Evolutionary conservation across 2,329 filamentous ascomycete genomes (phyloP), one percentile per base, ranked within the genome.

Genomic region (Lachnellula arida): DNA sequence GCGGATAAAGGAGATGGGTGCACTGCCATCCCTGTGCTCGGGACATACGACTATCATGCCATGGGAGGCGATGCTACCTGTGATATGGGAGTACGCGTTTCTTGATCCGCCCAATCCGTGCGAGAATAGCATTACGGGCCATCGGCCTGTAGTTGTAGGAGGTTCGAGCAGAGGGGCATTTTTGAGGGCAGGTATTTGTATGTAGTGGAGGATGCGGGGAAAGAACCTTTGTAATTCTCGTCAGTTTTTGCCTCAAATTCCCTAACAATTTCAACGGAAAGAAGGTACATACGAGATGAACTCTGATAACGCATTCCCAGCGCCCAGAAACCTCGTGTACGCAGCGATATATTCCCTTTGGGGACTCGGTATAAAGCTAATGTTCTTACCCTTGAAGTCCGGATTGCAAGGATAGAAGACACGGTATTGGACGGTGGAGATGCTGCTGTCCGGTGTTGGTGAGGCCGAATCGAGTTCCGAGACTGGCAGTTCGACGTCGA

Each of bases 121-220:
- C 1, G 89, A 94, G 72, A 96, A 95, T 60, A 96, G 77, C 75
- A 91, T 85, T 0, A 90, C 87, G 0, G 91, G 90, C 87, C 89
- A 94, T 74, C 83, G 76, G 54, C 77, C 74, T 56, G 75, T 72
- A 4, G 75, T 66, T 3, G 76, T 73, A 11, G 74, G 66, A 56
- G 82, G 67, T 56, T 75, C 57, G 67, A 85, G 78, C 7, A 92
- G 71, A 5, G 79, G 76, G 11, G 88, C 88, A 68, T 91, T 89
- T 63, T 88, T 85, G 62, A 84, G 78, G 25, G 83, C 87, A 5
- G 88, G 88, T 25, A 93, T 86, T 1, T 84, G 80, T 47, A 88
- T 83, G 68, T 87, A 89, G 69, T 90, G 82, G 1, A 93, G 77
- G 39, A 91, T 79, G 59, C 88, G 80, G 1, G 88, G 87, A 11